Conservation (phyloP, 345 rosid species). For the Corchorus capsularis region DNA sequence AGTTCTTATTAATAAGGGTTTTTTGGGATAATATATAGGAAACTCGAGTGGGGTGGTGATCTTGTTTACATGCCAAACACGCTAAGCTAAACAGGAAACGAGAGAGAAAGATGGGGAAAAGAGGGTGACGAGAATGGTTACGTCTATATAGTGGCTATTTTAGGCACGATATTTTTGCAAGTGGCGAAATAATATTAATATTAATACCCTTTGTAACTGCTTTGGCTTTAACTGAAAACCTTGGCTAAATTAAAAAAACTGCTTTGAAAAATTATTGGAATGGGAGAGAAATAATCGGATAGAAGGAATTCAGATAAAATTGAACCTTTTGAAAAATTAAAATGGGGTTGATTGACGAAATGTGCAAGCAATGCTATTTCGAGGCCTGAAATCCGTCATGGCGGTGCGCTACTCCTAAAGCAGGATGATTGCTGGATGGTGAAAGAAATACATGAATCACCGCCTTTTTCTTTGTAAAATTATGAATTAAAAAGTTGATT, state of each 20-base stretch:
- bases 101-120: background rate
- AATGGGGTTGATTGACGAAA: background rate
- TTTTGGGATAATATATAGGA: background rate
- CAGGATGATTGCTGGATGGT: background rate
- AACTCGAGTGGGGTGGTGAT: slow-evolving; percentile 4
- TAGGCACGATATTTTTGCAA: slow-evolving; percentile 29
- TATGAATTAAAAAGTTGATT: background rate
- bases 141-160: background rate
- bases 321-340: background rate
- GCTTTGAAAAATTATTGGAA: background rate
- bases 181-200: slow-evolving; percentile 8
- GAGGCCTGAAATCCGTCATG: background rate
- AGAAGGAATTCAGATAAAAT: background rate
- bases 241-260: background rate
- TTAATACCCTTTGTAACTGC: slow-evolving; percentile 21
- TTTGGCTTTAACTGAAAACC: slow-evolving; percentile 33
- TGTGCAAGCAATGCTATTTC: background rate
- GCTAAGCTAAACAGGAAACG: slow-evolving; percentile 7
- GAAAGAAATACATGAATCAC: background rate
- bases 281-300: background rate
- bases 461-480: background rate
- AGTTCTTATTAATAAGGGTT: background rate
- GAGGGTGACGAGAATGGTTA: slow-evolving; percentile 12
- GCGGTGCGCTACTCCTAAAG: background rate
- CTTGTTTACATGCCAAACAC: slow-evolving; percentile 32